Conservation (phyloP, 345 rosid species). For the Brassica rapa region DNA sequence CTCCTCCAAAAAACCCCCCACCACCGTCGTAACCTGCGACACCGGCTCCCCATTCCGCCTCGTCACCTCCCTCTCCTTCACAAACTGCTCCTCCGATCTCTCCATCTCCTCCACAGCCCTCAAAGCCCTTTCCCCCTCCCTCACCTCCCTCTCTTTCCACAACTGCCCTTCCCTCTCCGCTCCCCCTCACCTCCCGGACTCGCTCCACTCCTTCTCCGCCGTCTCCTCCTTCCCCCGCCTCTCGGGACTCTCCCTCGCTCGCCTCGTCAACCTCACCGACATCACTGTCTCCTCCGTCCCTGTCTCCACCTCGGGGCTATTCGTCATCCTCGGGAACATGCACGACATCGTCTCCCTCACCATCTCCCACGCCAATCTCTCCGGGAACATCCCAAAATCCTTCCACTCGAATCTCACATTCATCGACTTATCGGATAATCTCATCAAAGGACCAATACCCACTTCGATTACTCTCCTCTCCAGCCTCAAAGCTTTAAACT, state of each 20-base stretch:
- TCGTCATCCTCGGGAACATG: conserved; percentile 75
- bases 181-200: conserved; percentile 64
- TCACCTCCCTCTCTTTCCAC: conserved; percentile 62
- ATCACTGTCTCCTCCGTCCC: conserved; percentile 66
- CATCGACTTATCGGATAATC: conserved; percentile 76
- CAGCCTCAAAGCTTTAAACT: conserved; percentile 59
- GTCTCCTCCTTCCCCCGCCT: conserved; percentile 67
- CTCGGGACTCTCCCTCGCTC: conserved; percentile 69
- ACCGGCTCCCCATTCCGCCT: conserved; percentile 67
- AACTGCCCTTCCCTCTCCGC: conserved; percentile 58
- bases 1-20: conserved; percentile 45
- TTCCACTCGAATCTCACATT: conserved; percentile 57
- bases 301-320: conserved; percentile 65
- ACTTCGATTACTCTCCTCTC: conserved; percentile 66
- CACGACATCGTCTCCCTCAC: conserved; percentile 56
- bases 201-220: conserved; percentile 60
- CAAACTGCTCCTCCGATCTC: conserved; percentile 71
- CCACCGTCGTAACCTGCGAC: conserved; percentile 54
- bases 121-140: conserved; percentile 66
- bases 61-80: conserved; percentile 66
- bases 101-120: conserved; percentile 71
- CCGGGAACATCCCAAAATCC: conserved; percentile 63
- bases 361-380: conserved; percentile 65
- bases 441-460: conserved; percentile 70
- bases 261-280: conserved; percentile 73